A percentile compares a stretch with the other conserved stretches of the same genome.
These are phyloP conservation scores for Dipodascus geniculatus DNA, from an alignment of 805 yeast species.

Conservation along the genomic window DNA sequence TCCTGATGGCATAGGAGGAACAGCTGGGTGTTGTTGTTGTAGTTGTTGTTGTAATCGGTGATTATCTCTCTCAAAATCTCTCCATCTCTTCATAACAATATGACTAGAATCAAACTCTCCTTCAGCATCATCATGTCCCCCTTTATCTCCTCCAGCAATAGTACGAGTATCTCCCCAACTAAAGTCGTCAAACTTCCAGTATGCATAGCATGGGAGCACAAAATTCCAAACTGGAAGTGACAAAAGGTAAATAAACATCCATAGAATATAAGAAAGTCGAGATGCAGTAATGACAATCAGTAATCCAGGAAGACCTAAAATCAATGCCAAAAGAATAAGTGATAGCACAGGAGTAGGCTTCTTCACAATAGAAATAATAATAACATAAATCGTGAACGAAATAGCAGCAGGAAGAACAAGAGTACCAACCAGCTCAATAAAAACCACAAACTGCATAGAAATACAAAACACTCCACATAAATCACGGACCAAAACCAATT, in stretches of 20 bases:
- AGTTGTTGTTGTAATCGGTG: not conserved
- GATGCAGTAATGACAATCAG: slow-evolving; percentile 74
- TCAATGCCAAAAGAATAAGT: slow-evolving; percentile 58
- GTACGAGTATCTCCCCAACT: slow-evolving; percentile 95
- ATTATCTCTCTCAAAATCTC: slow-evolving; percentile 73
- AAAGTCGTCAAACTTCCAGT: slow-evolving; percentile 94
- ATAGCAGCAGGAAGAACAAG: slow-evolving; percentile 83
- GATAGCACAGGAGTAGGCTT: slow-evolving; percentile 72
- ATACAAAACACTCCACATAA: slow-evolving; percentile 92
- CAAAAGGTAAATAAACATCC: slow-evolving; percentile 68
- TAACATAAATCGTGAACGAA: slow-evolving; percentile 68
- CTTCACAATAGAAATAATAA: slow-evolving; percentile 58
- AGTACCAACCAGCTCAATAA: slow-evolving; percentile 78
- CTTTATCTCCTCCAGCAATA: slow-evolving; percentile 55
- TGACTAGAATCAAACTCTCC: slow-evolving; percentile 86
- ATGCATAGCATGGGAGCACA: slow-evolving; percentile 73
- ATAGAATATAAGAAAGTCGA: slow-evolving; percentile 53
- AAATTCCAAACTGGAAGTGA: slow-evolving; percentile 92
- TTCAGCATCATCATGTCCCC: slow-evolving; percentile 52
- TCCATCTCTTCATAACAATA: slow-evolving; percentile 89
- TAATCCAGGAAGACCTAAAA: slow-evolving; percentile 78
- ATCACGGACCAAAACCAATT: slow-evolving; percentile 71
- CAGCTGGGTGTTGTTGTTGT: no score
- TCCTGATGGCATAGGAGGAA: not conserved
- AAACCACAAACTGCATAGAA: slow-evolving; percentile 87